Evolutionary conservation across 768 basidiomycete genomes (phyloP).

Genomic region (Boletus vermiculosoides): DNA sequence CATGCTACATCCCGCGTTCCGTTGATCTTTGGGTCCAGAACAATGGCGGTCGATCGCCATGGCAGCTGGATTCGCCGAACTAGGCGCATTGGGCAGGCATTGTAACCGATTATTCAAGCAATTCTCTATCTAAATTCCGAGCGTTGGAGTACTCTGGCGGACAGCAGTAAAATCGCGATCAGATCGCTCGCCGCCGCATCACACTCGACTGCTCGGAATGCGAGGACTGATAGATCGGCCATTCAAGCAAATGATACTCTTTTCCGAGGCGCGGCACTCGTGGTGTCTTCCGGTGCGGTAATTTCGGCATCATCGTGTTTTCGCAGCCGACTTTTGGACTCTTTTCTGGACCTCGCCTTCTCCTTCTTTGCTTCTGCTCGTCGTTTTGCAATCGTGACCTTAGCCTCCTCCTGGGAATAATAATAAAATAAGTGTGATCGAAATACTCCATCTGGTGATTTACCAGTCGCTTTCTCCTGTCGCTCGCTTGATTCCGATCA

Average conservation of each 20-base stretch:
- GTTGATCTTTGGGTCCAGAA: constrained; percentile 16
- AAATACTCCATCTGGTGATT: constrained; percentile 18
- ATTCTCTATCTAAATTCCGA: constrained; percentile 8
- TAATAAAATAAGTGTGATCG: constrained; percentile 12
- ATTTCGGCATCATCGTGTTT: constrained; percentile 9
- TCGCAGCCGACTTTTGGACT: constrained; percentile 15
- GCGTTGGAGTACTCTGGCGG: not conserved
- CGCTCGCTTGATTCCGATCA: constrained; percentile 25
- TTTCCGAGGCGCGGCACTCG: constrained; percentile 29
- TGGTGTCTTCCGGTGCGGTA: constrained; percentile 8
- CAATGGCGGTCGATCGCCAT: constrained; percentile 19
- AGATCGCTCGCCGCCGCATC: constrained; percentile 19
- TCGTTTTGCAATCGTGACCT: constrained; percentile 37
- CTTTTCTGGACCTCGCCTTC: constrained; percentile 36
- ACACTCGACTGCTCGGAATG: constrained; percentile 16
- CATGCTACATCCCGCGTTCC: not conserved
- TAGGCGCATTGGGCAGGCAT: constrained; percentile 15
- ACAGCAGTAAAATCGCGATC: constrained; percentile 24
- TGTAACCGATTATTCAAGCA: constrained; percentile 14
- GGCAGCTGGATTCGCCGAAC: constrained; percentile 19
- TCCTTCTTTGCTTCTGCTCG: constrained; percentile 40
- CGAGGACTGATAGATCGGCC: constrained; percentile 18
- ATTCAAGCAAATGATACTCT: constrained; percentile 34
- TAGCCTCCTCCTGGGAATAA: constrained; percentile 41
- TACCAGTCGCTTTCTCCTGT: constrained; percentile 41